Evolutionary conservation across 331 rosid species (phyloP), one percentile per base, ranked within the genome.

Genomic region (Phaseolus coccineus): DNA sequence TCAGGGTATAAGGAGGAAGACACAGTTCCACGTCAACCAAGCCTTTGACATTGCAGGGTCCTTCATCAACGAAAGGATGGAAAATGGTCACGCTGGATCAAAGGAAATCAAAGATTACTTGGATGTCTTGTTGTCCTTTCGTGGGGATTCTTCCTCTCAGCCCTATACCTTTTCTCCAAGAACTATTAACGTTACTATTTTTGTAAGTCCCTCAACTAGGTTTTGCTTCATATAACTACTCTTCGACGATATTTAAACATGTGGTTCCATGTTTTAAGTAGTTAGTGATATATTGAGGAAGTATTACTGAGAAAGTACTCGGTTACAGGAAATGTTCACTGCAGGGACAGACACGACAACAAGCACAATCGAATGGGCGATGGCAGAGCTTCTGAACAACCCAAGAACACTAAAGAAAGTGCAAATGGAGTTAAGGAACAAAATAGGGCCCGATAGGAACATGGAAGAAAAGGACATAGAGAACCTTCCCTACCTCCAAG

Each of bases 261-360:
- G 6, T 52, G 35, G 16, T 57, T 37, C 8, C 42, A 37, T 37
- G 8, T 37, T 37, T 37, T 6, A 19, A 39, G 10, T 39, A 8
- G 7, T 7, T 39, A 39, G 44, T 39, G 44, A 39, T 7, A 39
- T 39, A 39, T 6, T 7, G 0, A 7, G 8, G 10, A 39, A 39
- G 44, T 19, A 19, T 6, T 28, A 35, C 1, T 39, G 10, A 7
- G 1, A 35, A 11, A 55, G 50, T 37, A 27, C 40, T 51, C 19
- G 35, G 72, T 6, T 78, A 8, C 55, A 92, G 98, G 98, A 94
- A 85, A 94, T 94, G 97, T 90, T 94, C 77, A 87, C 87, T 4
- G 96, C 98, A 10, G 98, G 98, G 62, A 92, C 96, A 4, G 98
- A 94, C 84, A 94, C 98, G 0, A 94, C 98, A 0, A 89, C 96